phyloP scores from a whole-genome alignment of 441 rosid genomes.

The Adansonia rubrostipa region DNA sequence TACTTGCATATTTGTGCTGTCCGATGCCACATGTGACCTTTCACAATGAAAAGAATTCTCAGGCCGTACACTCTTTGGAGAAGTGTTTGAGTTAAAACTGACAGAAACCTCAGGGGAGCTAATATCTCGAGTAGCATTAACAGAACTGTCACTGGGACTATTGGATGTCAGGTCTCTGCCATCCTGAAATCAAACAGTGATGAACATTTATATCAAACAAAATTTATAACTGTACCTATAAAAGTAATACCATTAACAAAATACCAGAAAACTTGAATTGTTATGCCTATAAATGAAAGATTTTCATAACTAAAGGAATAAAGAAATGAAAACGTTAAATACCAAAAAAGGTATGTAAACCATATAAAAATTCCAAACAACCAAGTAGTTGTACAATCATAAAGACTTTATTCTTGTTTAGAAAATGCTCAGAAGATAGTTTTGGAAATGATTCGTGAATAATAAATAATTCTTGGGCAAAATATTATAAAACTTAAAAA shows the following conservation, averaged over 20 bases:
- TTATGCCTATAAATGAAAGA: neutral
- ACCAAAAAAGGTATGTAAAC: neutral
- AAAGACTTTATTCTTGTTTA: neutral
- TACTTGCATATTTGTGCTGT: conserved; percentile 77
- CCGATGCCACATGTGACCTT: conserved; percentile 85
- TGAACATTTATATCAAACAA: conserved; percentile 22
- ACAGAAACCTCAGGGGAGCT: conserved; percentile 71
- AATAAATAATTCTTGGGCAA: neutral
- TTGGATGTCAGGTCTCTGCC: conserved; percentile 79
- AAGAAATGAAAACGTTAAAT: neutral
- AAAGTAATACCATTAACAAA: conserved; percentile 12
- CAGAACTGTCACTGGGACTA: conserved; percentile 87
- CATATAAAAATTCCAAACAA: neutral
- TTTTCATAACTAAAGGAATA: neutral
- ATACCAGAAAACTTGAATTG: neutral
- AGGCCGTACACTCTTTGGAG: conserved; percentile 57
- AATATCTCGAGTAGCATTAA: conserved; percentile 66
- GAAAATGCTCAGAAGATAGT: neutral
- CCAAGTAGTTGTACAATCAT: neutral
- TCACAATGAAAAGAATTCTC: conserved; percentile 73
- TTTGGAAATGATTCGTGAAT: neutral
- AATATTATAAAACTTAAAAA: too few relatives aligned
- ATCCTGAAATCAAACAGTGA: conserved; percentile 62
- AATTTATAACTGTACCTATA: neutral
- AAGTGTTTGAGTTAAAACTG: conserved; percentile 52